Base-by-base conservation (phyloP, 2,329 filamentous ascomycete genomes). In the Microsporum audouinii region DNA sequence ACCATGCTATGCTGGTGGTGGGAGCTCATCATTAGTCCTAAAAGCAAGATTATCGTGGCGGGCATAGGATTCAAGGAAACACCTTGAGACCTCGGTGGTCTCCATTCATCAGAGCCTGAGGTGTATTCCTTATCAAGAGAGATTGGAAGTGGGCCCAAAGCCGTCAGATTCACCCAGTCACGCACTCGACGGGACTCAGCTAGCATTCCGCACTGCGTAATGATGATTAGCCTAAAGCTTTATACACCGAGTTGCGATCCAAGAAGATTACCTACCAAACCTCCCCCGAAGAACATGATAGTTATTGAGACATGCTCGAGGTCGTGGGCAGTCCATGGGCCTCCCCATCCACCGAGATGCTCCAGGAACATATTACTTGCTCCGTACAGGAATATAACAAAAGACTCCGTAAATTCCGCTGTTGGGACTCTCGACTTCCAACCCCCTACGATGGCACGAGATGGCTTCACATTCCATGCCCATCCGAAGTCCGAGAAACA, bases 11-110 rank as follows among this genome's bases (percentile, higher is more conserved):
- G 73, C 72, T 96, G 91, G 62, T 92, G 89, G 73, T 97, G 92
- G 31, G 88, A 90, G 70, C 88, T 88, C 92, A 97, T 97, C 88
- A 96, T 94, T 71, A 91, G 83, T 38, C 94, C 94, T 1, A 96
- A 79, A 0, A 96, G 79, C 62, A 96, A 79, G 66, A 97, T 92
- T 57, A 96, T 83, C 2, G 97, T 79, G 0, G 86, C 89, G 0
- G 92, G 94, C 67, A 97, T 83, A 0, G 91, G 92, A 72, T 97
- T 96, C 71, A 94, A 80, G 0, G 91, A 89, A 65, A 91, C 83
- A 10, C 78, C 76, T 72, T 95, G 91, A 6, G 84, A 83, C 60
- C 79, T 80, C 0, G 89, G 90, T 17, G 80, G 71, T 58, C 80
- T 75, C 71, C 83, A 83, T 17, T 75, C 70, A 67, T 81, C 76